Evolutionary conservation across 257 asterid genomes (phyloP), one percentile per base, ranked within the genome.

Genomic region (Lavandula angustifolia): DNA sequence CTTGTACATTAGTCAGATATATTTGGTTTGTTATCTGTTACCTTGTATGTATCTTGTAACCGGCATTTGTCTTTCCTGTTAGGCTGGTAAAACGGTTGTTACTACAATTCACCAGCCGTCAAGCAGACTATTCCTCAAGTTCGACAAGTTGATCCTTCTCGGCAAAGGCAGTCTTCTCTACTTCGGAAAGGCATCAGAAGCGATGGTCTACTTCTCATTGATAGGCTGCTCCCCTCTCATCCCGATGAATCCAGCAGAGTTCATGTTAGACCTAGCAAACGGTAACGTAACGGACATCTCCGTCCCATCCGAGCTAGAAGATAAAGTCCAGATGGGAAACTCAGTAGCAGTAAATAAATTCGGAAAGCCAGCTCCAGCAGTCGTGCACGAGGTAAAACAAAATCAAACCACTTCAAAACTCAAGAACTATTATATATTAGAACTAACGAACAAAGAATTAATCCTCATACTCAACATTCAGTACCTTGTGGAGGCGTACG

Each of bases 81-180:
- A 92, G 92, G 86, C 78, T 31, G 97, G 99, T 7, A 94, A 91
- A 80, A 90, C 97, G 1, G 95, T 94, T 70, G 70, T 94, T 40
- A 85, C 94, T 2, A 86, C 99, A n/a, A 94, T 90, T 76, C 97
- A 94, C 75, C 99, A 94, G 82, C 99, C 99, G 1, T 94, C 97
- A 1, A 94, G 95, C 78, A 71, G 99, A 56, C 89, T 94, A 12
- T 90, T 94, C 82, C 87, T 84, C 42, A 94, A 86, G 80, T 94
- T 94, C 10, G 90, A 94, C 72, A 94, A 94, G 76, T 67, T 94
- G 80, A 80, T 90, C 57, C 91, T 94, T 47, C 82, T 87, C 3
- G 92, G 95, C 1, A 91, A 80, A 80, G 99, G 97, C 65, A 87
- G 83, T 64, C 70, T 91, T 62, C 86, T 94, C 7, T 94, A 90